Evolutionary conservation across 257 asterid genomes (phyloP).

Genomic region (Salvia miltiorrhiza): DNA sequence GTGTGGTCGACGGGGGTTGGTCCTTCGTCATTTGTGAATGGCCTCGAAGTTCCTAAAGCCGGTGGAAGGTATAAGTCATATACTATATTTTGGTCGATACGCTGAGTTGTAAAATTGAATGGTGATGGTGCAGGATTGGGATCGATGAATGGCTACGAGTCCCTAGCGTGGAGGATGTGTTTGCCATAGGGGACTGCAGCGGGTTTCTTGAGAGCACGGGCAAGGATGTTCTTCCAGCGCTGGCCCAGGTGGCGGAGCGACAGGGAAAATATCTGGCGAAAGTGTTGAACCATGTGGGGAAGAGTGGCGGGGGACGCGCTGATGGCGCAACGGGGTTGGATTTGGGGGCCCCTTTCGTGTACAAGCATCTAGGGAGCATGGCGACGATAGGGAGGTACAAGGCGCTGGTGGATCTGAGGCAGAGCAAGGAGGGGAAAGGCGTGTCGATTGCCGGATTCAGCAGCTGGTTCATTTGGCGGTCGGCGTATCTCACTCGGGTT

Average conservation of each 20-base stretch:
- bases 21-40: conserved; percentile 74
- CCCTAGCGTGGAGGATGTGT: conserved; percentile 77
- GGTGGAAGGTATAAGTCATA: conserved; percentile 68
- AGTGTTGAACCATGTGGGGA: conserved; percentile 58
- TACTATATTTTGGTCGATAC: not conserved
- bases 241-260: conserved; percentile 99
- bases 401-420: conserved; percentile 95
- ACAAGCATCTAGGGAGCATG: conserved; percentile 93
- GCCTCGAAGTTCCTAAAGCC: conserved; percentile 77
- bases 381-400: conserved; percentile 90
- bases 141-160: conserved; percentile 91
- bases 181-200: conserved; percentile 89
- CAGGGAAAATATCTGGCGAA: conserved; percentile 80
- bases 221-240: conserved; percentile 91
- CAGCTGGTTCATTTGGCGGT: conserved; percentile 95
- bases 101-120: not conserved
- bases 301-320: conserved; percentile 79
- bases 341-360: conserved; percentile 62
- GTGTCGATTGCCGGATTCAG: conserved; percentile 71
- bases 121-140: conserved; percentile 62
- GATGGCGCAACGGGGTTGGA: conserved; percentile 47
- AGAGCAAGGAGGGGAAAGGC: conserved; percentile 92
- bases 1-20: conserved; percentile 99
- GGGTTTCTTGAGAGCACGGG: conserved; percentile 95
- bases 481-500: conserved; percentile 91